A percentile compares a stretch with the other conserved stretches of the same genome.
Conservation (phyloP, 2,329 filamentous ascomycete species). For the Penicillium sp. region DNA sequence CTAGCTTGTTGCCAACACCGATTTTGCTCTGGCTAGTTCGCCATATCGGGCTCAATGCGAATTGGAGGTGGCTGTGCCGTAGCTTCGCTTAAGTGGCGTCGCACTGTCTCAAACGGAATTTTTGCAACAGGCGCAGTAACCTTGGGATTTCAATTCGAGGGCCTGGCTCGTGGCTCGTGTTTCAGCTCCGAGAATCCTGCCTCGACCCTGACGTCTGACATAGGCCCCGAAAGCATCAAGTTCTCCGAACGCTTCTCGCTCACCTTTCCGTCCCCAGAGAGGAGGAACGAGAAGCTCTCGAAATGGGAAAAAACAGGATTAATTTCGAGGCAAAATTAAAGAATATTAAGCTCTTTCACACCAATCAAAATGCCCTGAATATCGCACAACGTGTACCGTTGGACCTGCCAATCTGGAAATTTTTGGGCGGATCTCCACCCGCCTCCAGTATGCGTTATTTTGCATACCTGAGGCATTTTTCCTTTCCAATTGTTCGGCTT, state of each 20-base stretch:
- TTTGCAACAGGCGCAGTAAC: constrained; percentile 17
- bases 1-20: not conserved
- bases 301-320: not conserved
- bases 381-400: not conserved
- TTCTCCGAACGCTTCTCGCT: not conserved
- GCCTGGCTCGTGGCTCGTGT: not conserved
- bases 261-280: not conserved
- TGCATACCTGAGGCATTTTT: constrained; percentile 33
- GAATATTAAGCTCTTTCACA: constrained; percentile 26
- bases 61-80: constrained; percentile 31
- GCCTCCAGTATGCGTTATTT: constrained; percentile 30
- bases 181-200: not conserved
- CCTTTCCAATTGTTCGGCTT: constrained; percentile 25
- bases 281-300: not conserved
- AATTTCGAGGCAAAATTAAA: constrained; percentile 16
- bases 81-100: constrained; percentile 22
- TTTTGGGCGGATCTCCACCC: constrained; percentile 14
- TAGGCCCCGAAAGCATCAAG: not conserved
- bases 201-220: constrained; percentile 2
- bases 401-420: constrained; percentile 1
- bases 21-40: not conserved
- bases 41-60: constrained; percentile 10
- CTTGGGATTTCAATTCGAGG: constrained; percentile 6
- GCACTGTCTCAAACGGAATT: constrained; percentile 7
- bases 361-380: constrained; percentile 10